These are phyloP conservation scores for Myxozyma sirexii DNA, from an alignment of 805 yeast genomes.

Conservation along the genomic window DNA sequence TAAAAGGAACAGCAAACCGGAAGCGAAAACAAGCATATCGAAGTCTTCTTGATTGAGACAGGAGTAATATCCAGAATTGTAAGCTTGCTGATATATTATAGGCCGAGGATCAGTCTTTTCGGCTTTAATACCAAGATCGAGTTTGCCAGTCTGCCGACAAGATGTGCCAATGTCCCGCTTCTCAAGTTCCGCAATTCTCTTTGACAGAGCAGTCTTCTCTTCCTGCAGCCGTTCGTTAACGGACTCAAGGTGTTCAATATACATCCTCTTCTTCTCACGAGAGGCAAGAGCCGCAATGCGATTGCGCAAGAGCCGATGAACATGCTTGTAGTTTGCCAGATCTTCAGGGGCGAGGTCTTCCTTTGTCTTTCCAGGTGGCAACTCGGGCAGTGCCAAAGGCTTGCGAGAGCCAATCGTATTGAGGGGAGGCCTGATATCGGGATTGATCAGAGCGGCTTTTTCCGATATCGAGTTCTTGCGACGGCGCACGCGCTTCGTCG, in stretches of 20 bases:
- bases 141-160: background rate
- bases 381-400: constrained; percentile 31
- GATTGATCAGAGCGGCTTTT: constrained; percentile 26
- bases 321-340: constrained; percentile 31
- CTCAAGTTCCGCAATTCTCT: constrained; percentile 13
- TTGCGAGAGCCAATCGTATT: constrained; percentile 33
- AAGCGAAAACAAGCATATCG: constrained; percentile 10
- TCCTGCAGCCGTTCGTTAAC: constrained; percentile 13
- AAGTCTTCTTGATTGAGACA: constrained; percentile 13
- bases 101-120: background rate
- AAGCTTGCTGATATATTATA: background rate
- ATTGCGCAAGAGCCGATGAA: constrained; percentile 29
- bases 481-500: constrained; percentile 33
- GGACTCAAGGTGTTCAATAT: constrained; percentile 28
- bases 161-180: background rate
- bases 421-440: constrained; percentile 29
- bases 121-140: no score
- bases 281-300: constrained; percentile 34
- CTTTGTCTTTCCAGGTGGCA: constrained; percentile 34
- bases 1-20: constrained; percentile 12
- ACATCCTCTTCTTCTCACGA: constrained; percentile 30
- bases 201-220: constrained; percentile 5
- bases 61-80: background rate
- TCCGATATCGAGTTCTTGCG: constrained; percentile 33
- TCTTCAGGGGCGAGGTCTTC: constrained; percentile 33